Evolutionary conservation across 2,329 filamentous ascomycete genomes (phyloP).

Genomic region (Penicillium sp.): DNA sequence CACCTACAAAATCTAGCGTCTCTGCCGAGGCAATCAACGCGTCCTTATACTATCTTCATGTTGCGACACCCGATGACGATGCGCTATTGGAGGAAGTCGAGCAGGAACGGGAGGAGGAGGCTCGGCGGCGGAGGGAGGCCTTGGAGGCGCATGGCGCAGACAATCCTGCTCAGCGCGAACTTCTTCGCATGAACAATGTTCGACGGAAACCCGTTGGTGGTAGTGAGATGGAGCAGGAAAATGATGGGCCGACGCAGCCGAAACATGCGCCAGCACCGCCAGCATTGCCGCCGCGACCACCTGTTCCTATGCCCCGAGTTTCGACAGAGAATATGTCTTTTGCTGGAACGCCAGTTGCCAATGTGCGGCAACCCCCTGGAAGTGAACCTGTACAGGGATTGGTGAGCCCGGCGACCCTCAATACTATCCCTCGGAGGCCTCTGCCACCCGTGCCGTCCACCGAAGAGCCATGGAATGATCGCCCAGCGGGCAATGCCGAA

Average conservation of each 20-base stretch:
- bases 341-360: constrained; percentile 14
- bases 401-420: constrained; percentile 2
- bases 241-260: constrained; percentile 6
- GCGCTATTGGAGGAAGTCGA: constrained; percentile 39
- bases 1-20: constrained; percentile 74
- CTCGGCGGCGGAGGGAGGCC: constrained; percentile 23
- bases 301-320: constrained; percentile 14
- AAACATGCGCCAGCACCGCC: constrained; percentile 2
- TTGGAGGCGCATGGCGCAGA: constrained; percentile 19
- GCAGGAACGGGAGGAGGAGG: constrained; percentile 32
- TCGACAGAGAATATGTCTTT: constrained; percentile 23
- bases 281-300: constrained; percentile 16
- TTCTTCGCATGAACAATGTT: constrained; percentile 36
- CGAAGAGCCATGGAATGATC: constrained; percentile 19
- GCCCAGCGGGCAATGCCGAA: constrained; percentile 6
- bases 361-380: constrained; percentile 2
- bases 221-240: constrained; percentile 4
- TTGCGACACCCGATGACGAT: constrained; percentile 60
- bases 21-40: constrained; percentile 80
- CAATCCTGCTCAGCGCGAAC: constrained; percentile 24
- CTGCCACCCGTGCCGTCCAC: constrained; percentile 27
- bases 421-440: constrained; percentile 19
- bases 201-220: constrained; percentile 37
- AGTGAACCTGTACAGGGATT: neutral
- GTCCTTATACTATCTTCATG: constrained; percentile 87